Evolutionary conservation across 306 rosid species (phyloP).

Genomic region (Castanea sativa): DNA sequence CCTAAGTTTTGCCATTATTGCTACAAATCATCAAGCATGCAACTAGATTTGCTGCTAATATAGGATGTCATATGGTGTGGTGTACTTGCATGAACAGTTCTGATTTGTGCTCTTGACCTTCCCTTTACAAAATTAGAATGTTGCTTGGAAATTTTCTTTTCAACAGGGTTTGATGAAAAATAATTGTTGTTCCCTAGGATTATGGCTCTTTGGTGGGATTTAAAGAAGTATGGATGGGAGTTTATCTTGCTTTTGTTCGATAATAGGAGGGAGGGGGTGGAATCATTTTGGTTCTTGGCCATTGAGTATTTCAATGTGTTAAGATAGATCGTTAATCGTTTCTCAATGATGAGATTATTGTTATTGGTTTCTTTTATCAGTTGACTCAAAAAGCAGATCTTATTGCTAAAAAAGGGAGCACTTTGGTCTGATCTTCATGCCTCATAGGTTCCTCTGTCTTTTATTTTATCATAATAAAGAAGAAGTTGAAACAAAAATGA

Average conservation of each 20-base stretch:
- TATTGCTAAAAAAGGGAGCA: background rate
- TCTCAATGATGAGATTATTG: background rate
- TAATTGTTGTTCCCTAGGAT: no score
- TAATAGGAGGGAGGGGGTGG: no score
- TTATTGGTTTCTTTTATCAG: background rate
- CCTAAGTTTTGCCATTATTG: no score
- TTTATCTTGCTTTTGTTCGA: no score
- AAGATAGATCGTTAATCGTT: background rate
- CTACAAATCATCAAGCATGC: background rate
- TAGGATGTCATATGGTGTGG: background rate
- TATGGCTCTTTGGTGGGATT: no score
- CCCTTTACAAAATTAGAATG: background rate
- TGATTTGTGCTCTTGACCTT: background rate
- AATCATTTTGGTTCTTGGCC: no score
- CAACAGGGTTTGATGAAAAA: no score
- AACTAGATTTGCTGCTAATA: background rate
- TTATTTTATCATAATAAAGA: background rate
- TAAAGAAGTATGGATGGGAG: no score
- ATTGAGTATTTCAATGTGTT: no score
- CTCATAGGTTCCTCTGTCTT: background rate
- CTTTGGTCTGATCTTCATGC: background rate
- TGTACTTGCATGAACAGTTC: background rate
- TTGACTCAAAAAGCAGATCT: background rate
- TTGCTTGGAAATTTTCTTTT: no score
- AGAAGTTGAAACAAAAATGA: background rate